Percentiles rank a stretch among this genome's conserved stretches.
phyloP scores from a whole-genome alignment of 2,329 filamentous ascomycete species.

The Claviceps sp. region DNA sequence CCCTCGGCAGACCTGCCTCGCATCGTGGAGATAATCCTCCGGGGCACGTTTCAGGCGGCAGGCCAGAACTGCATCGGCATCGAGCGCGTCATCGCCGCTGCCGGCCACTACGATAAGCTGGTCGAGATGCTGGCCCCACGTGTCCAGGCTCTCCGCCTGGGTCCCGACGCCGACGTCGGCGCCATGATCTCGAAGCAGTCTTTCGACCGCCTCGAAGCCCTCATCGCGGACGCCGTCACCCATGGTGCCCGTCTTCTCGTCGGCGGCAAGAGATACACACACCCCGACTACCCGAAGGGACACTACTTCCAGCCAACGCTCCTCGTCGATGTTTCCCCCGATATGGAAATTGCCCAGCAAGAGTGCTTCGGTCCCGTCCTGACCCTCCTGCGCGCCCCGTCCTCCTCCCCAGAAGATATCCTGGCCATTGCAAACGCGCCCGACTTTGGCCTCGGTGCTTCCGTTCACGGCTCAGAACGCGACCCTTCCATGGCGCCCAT shows the following conservation, averaged over 20 bases:
- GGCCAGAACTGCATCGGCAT: slow-evolving; percentile 98
- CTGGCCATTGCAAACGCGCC: slow-evolving; percentile 74
- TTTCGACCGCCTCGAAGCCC: slow-evolving; percentile 61
- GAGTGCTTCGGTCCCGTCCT: slow-evolving; percentile 93
- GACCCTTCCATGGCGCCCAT: slow-evolving; percentile 49
- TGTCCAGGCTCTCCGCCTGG: slow-evolving; percentile 62
- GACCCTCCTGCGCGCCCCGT: slow-evolving; percentile 61
- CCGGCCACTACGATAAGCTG: slow-evolving; percentile 56
- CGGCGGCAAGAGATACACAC: slow-evolving; percentile 58
- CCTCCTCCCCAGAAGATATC: slow-evolving; percentile 46
- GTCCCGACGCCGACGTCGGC: slow-evolving; percentile 69
- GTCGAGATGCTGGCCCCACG: slow-evolving; percentile 57
- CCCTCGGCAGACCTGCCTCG: slow-evolving; percentile 47
- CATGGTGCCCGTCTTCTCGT: slow-evolving; percentile 69
- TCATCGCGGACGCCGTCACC: slow-evolving; percentile 65
- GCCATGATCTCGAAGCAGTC: slow-evolving; percentile 72
- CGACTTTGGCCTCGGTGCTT: slow-evolving; percentile 73
- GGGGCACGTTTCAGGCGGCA: slow-evolving; percentile 86
- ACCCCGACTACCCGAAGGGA: slow-evolving; percentile 61
- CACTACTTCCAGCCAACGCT: slow-evolving; percentile 92
- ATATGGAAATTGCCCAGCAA: slow-evolving; percentile 77
- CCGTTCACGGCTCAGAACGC: slow-evolving; percentile 63
- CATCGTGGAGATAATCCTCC: slow-evolving; percentile 71
- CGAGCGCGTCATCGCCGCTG: slow-evolving; percentile 76
- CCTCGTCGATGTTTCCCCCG: slow-evolving; percentile 71